A percentile compares a stretch with the other conserved stretches of the same genome.
Conservation (phyloP, 2,329 filamentous ascomycete species). For the Fusarium sp. region DNA sequence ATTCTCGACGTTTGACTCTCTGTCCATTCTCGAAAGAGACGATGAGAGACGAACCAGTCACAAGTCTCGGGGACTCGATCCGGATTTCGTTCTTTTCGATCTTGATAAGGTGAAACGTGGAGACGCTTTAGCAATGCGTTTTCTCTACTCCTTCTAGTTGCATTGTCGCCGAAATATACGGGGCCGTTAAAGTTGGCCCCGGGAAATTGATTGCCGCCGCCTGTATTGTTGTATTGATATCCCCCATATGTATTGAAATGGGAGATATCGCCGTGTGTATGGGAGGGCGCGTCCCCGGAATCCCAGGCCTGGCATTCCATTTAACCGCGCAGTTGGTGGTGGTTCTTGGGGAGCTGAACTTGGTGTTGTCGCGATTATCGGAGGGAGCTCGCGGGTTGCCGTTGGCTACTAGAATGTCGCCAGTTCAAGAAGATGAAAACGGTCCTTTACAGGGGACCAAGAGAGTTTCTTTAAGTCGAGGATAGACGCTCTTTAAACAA, state of each 20-base stretch:
- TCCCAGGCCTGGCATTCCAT: not conserved
- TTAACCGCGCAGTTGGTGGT: not conserved
- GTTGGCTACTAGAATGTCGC: not conserved
- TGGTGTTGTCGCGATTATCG: not conserved
- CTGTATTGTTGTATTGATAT: not conserved
- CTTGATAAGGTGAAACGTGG: conserved; percentile 18
- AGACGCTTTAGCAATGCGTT: not conserved
- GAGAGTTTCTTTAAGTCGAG: not conserved
- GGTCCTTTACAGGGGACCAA: not conserved
- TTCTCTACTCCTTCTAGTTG: not conserved
- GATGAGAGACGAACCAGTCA: conserved; percentile 28
- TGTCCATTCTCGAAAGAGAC: conserved; percentile 16
- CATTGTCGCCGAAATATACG: conserved; percentile 24
- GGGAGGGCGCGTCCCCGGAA: not conserved
- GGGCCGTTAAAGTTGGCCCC: conserved; percentile 45
- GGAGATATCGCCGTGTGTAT: not conserved
- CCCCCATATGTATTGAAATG: not conserved
- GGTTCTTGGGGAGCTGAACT: not conserved
- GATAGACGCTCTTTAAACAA: not conserved
- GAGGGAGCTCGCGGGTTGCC: not conserved
- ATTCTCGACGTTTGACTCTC: not conserved
- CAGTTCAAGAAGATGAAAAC: not conserved
- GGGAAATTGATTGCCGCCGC: not conserved
- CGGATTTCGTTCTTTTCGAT: conserved; percentile 31
- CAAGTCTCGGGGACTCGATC: conserved; percentile 21